These are phyloP conservation scores for Carex parvula DNA, from an alignment of 176 grass and related monocot genomes.

Conservation along the genomic window DNA sequence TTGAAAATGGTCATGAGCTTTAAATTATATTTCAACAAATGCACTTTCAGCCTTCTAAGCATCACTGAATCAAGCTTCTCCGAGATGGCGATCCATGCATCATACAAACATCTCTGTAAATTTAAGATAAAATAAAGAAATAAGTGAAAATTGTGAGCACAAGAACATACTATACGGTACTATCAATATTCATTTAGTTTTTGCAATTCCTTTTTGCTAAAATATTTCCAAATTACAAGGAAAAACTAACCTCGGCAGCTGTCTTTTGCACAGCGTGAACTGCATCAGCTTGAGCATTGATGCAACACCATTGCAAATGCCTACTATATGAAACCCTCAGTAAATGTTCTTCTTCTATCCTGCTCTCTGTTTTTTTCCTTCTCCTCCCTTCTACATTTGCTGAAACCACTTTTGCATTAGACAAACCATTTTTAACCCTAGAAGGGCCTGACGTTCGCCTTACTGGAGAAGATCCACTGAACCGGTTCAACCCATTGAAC, in stretches of 20 bases:
- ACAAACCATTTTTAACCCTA: conserved; percentile 35
- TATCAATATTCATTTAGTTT: not conserved
- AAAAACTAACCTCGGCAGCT: conserved; percentile 65
- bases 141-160: conserved; percentile 2
- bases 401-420: conserved; percentile 49
- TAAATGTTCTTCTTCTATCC: conserved; percentile 60
- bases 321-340: conserved; percentile 62
- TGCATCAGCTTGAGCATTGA: conserved; percentile 62
- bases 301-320: conserved; percentile 82
- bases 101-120: conserved; percentile 75
- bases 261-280: conserved; percentile 46
- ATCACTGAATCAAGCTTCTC: conserved; percentile 75
- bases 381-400: conserved; percentile 47
- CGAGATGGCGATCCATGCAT: conserved; percentile 75
- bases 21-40: conserved; percentile 54
- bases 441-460: conserved; percentile 65
- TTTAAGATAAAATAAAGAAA: conserved; percentile 8
- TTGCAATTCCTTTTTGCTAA: not conserved
- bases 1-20: conserved; percentile 79
- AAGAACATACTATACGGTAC: not conserved
- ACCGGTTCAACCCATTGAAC: conserved; percentile 44
- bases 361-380: conserved; percentile 62
- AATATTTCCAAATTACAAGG: conserved; percentile 13
- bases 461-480: conserved; percentile 30
- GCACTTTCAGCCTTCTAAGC: conserved; percentile 71